Base-by-base conservation (phyloP, 768 basidiomycete genomes). In the Pleurotus platypus region DNA sequence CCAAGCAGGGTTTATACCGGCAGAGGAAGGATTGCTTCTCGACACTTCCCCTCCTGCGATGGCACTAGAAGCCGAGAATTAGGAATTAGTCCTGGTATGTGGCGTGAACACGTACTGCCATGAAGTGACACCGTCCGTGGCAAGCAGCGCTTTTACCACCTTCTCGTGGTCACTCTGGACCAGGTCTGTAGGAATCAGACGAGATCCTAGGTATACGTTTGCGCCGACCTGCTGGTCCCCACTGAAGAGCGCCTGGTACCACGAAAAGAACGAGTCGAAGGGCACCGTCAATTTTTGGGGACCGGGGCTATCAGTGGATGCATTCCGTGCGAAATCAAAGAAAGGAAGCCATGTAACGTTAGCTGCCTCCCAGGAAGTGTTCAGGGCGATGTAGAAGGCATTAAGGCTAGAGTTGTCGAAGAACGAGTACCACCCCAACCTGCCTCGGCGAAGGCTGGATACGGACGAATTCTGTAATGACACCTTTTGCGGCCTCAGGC, bases 1-100 rank as follows among this genome's bases (percentile, higher is more conserved):
- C 78, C 81, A 83, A 0, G 74, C 75, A 11, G 79, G 81, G 62
- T 80, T 73, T 16, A 80, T 59, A 13, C 76, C 80, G 8, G 68
- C 68, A 1, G 76, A 70, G 43, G 72, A 66, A 0, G 78, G 72
- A 16, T 72, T 64, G 35, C 66, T 62, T 18, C 63, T 62, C 3
- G 71, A 67, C 9, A 80, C 80, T 11, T 67, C 73, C 2, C 82
- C 80, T 2, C 81, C 81, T 5, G 67, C 72, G 5, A 81, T 63
- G 22, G 72, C 64, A 51, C 79, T 81, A 22, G 18, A 39, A 30
- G 30, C 11, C 7, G 8, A 30, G 30, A 30, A 30, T 30, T 30
- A 30, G 11, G 7, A 30, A 30, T 30, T 30, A 30, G 30, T 30
- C 8, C 30, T 30, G 30, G 30, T 11, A 30, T 9, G 30, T 30